Evolutionary conservation across 2,329 filamentous ascomycete species (phyloP).

Genomic region (Cytospora chrysosperma): DNA sequence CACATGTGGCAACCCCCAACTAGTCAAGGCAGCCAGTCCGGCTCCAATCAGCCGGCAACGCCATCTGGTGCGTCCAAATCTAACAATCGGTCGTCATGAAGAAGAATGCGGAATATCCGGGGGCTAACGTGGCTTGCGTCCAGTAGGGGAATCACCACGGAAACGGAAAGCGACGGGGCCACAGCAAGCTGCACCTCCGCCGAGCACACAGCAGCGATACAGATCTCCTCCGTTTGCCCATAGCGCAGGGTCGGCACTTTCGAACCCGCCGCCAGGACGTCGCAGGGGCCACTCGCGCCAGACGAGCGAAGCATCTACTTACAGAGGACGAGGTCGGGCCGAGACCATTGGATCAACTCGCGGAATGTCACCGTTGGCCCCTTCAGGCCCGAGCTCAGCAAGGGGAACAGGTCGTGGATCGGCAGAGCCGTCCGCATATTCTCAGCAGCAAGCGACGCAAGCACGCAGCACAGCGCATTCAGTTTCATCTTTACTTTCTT

Average conservation of each 20-base stretch:
- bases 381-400: constrained; percentile 33
- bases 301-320: constrained; percentile 57
- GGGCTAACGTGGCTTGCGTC: constrained; percentile 41
- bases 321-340: constrained; percentile 37
- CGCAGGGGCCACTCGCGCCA: constrained; percentile 62
- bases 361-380: constrained; percentile 38
- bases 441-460: constrained; percentile 25
- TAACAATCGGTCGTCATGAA: constrained; percentile 44
- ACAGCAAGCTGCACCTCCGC: constrained; percentile 47
- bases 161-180: constrained; percentile 75
- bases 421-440: constrained; percentile 28
- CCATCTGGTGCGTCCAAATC: constrained; percentile 70
- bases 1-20: constrained; percentile 89
- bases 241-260: constrained; percentile 44
- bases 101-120: constrained; percentile 31
- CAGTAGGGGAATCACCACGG: constrained; percentile 73
- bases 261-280: constrained; percentile 53
- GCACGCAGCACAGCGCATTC: constrained; percentile 40
- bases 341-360: constrained; percentile 37
- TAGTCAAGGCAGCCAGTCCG: constrained; percentile 55
- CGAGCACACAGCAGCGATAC: constrained; percentile 45
- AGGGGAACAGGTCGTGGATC: constrained; percentile 35
- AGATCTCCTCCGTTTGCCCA: constrained; percentile 57
- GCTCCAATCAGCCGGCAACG: constrained; percentile 66
- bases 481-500: constrained; percentile 45